These are phyloP conservation scores for Rhododendron williamsianum DNA, from an alignment of 148 eudicot species.

Conservation along the genomic window DNA sequence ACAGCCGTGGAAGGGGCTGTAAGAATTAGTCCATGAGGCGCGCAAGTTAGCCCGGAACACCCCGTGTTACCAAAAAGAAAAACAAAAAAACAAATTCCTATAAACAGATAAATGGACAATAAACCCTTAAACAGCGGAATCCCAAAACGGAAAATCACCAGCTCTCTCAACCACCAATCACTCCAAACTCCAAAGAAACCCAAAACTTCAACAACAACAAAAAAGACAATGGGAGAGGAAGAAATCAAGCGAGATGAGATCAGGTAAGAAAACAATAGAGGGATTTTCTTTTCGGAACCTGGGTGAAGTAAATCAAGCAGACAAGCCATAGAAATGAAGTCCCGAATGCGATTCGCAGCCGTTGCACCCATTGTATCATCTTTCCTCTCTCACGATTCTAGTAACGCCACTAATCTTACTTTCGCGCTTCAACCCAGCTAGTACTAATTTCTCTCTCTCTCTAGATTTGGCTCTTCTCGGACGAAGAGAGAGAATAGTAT, in stretches of 20 bases:
- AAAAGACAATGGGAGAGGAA: neutral
- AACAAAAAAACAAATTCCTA: neutral
- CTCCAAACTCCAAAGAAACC: neutral
- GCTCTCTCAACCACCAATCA: neutral
- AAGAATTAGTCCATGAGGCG: too few species aligned
- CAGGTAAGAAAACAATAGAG: neutral
- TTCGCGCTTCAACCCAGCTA: neutral
- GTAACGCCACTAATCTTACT: neutral
- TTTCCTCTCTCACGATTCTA: neutral
- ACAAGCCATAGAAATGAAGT: constrained; percentile 88
- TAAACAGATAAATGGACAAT: neutral
- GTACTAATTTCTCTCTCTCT: neutral
- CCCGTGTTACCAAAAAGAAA: too few species aligned
- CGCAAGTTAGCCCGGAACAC: too few species aligned
- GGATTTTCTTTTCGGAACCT: constrained; percentile 32
- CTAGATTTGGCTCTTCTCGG: neutral
- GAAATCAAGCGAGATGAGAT: constrained; percentile 11
- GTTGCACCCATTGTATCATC: constrained; percentile 65
- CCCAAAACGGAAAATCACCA: neutral
- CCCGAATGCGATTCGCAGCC: constrained; percentile 61
- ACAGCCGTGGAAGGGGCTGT: too few species aligned
- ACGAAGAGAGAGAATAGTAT: neutral
- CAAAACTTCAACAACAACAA: neutral
- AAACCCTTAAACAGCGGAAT: neutral
- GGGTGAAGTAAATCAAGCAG: constrained; percentile 91